These are phyloP conservation scores for Colletotrichum eremochloae DNA, from an alignment of 2,329 filamentous ascomycete species.

Conservation along the genomic window DNA sequence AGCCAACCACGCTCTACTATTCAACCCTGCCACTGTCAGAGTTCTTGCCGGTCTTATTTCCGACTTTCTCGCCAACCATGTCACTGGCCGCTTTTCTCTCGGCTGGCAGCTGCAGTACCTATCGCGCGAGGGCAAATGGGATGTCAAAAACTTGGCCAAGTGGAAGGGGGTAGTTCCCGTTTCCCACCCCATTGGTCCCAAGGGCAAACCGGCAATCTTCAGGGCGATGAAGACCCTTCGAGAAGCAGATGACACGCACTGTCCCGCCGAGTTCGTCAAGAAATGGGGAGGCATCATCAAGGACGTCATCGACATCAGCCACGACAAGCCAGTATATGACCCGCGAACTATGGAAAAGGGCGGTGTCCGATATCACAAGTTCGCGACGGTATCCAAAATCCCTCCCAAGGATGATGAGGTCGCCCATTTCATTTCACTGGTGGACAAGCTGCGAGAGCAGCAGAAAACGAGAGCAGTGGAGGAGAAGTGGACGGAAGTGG, in stretches of 20 bases:
- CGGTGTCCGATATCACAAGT: constrained; percentile 83
- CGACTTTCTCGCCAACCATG: constrained; percentile 80
- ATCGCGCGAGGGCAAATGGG: constrained; percentile 93
- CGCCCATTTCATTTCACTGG: constrained; percentile 65
- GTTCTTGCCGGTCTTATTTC: constrained; percentile 85
- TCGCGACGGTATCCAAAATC: constrained; percentile 91
- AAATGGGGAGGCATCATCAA: constrained; percentile 77
- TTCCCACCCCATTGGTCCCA: constrained; percentile 77
- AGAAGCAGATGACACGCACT: constrained; percentile 87
- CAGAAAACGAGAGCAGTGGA: constrained; percentile 62
- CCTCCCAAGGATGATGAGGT: constrained; percentile 75
- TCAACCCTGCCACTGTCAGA: constrained; percentile 80
- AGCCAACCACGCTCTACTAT: constrained; percentile 87
- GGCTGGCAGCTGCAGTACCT: constrained; percentile 94
- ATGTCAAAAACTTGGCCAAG: constrained; percentile 95
- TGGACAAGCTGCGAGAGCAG: constrained; percentile 71
- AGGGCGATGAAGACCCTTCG: constrained; percentile 93
- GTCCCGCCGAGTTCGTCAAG: constrained; percentile 77
- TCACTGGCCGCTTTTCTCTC: constrained; percentile 83
- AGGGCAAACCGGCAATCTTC: constrained; percentile 70
- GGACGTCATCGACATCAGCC: constrained; percentile 90
- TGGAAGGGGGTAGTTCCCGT: constrained; percentile 87
- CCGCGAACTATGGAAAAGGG: constrained; percentile 76
- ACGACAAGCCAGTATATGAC: constrained; percentile 92
- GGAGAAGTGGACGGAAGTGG: constrained; percentile 57